Percentiles rank a stretch among this genome's conserved stretches.
Evolutionary conservation across 495 filamentous ascomycete species (phyloP).

Genomic region (Penicillium steckii): DNA sequence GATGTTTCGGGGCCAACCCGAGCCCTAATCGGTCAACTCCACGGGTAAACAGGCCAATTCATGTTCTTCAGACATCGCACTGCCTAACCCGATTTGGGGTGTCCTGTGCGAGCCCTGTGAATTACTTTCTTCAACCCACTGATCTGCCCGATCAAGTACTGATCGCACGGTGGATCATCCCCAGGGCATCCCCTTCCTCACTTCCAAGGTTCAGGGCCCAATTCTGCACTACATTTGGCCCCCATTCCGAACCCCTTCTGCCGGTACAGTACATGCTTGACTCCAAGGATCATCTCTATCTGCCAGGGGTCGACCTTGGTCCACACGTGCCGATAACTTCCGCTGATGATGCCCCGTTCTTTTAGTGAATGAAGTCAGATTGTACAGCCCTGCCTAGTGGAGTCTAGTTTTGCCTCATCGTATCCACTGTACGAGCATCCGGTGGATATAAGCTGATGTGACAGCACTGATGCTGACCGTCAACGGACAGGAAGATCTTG

Average conservation of each 20-base stretch:
- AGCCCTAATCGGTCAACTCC: background rate
- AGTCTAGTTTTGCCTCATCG: background rate
- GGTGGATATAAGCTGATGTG: constrained; percentile 1
- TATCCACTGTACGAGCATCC: constrained; percentile 1
- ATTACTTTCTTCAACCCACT: background rate
- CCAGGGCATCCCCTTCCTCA: background rate
- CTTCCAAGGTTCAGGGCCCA: too few relatives aligned
- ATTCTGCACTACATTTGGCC: background rate
- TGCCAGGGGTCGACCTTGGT: background rate
- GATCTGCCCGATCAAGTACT: background rate
- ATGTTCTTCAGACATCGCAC: background rate
- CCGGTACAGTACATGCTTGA: background rate
- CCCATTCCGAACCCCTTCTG: background rate
- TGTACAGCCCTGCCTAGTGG: background rate
- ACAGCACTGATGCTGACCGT: background rate
- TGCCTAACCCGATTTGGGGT: constrained; percentile 1
- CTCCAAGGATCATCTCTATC: background rate
- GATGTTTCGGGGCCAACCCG: background rate
- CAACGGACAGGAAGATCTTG: too few relatives aligned
- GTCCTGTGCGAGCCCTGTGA: background rate
- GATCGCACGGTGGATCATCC: background rate
- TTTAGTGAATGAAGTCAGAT: background rate
- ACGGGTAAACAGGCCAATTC: background rate
- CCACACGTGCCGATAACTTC: background rate
- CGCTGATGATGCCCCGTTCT: background rate